A percentile compares a stretch with the other conserved stretches of the same genome.
phyloP scores from a whole-genome alignment of 768 basidiomycete species.

The Mycena indigotica region DNA sequence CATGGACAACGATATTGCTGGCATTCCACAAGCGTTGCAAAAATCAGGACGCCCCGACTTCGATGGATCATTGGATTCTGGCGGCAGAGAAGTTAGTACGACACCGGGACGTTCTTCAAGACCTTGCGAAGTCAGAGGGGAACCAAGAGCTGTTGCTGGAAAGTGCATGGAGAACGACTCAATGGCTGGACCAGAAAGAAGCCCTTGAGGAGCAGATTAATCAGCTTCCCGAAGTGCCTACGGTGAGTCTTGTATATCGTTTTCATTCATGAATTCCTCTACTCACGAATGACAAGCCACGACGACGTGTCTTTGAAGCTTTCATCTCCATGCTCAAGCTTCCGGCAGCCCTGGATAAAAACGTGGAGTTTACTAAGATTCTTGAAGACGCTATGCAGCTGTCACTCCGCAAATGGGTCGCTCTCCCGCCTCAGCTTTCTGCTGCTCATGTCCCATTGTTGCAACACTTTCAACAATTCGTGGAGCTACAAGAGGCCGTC shows the following conservation, averaged over 20 bases:
- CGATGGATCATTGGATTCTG: constrained; percentile 98
- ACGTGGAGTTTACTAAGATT: constrained; percentile 82
- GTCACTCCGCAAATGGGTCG: constrained; percentile 93
- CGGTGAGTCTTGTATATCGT: too few species aligned
- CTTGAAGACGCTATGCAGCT: constrained; percentile 97
- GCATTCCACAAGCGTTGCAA: too few species aligned
- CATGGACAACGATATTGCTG: too few species aligned
- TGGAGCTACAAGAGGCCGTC: constrained; percentile 94
- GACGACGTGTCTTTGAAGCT: constrained; percentile 93
- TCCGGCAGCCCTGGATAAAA: constrained; percentile 81
- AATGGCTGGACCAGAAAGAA: constrained; percentile 85
- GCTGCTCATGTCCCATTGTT: constrained; percentile 92
- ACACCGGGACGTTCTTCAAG: constrained; percentile 94
- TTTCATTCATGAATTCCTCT: background rate
- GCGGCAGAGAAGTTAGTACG: constrained; percentile 95
- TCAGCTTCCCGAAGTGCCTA: constrained; percentile 81
- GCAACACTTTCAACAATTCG: constrained; percentile 98
- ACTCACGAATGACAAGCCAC: constrained; percentile 46
- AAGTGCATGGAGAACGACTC: constrained; percentile 90
- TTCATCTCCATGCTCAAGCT: constrained; percentile 86
- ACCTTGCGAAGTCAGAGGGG: constrained; percentile 83
- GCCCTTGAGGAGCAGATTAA: constrained; percentile 79
- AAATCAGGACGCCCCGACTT: too few species aligned
- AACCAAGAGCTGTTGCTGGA: constrained; percentile 93
- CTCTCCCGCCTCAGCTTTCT: constrained; percentile 82